Base-by-base conservation (phyloP, 2,329 filamentous ascomycete species). In the Pseudonectria buxi region DNA sequence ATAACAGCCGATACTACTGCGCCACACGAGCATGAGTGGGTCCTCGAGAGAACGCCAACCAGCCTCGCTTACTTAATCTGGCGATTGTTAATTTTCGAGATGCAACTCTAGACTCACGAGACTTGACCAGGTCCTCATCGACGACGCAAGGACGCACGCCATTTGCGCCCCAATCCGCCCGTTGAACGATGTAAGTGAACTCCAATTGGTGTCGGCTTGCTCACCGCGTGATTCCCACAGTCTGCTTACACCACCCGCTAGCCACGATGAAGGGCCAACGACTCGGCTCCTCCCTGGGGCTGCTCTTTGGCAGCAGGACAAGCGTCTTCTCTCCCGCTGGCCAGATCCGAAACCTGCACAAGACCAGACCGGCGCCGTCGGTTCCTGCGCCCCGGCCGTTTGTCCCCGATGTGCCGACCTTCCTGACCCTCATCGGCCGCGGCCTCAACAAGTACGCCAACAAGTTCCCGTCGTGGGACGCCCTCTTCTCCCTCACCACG, bases 401-500 rank as follows among this genome's bases (percentile, higher is more conserved):
- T 53, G 81, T 94, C 26, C 90, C 89, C 24, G 82, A 95, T 58
- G 78, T 87, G 27, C 59, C 73, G 50, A 92, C 89, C 12, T 95
- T 98, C 63, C 81, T 96, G 44, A 86, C 76, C 25, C 72, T 95
- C 40, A 95, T 96, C 63, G 92, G 92, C 50, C 89, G 92, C 45
- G 81, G 81, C 51, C 78, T 95, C 52, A 80, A 75, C 54, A 78
- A 83, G 56, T 86, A 95, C 67, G 76, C 83, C 32, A 71, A 77
- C 63, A 96, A 96, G 63, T 86, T 98, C 51, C 79, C 85, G 3
- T 82, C 83, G 10, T 96, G 92, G 92, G 83, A 92, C 35, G 77
- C 86, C 6, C 78, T 98, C 30, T 96, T 96, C 72, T 81, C 81
- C 30, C 71, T 92, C 45, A 81, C 78, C 14, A 87, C 86, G 13